Evolutionary conservation across 805 yeast species (phyloP), one percentile per base, ranked within the genome.

Genomic region (Saturnispora besseyi): DNA sequence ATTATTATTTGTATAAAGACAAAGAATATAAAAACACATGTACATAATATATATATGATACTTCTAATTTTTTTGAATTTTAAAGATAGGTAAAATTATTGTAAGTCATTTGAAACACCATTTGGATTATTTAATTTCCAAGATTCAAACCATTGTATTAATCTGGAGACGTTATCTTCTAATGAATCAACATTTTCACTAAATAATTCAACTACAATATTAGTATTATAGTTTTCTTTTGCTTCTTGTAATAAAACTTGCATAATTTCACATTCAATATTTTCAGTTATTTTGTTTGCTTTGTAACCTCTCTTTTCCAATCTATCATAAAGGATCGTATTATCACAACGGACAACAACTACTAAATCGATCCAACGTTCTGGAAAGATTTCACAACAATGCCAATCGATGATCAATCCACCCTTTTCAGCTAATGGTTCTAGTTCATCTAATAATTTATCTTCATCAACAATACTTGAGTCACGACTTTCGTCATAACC

Each of bases 231-330:
- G 38, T 83, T 76, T 32, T 88, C 96, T 51, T 77, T 71, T 0
- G 98, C 99, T 57, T 93, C 99, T 55, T 83, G 84, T 43, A 81
- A 67, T 13, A 93, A 78, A 12, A 91, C 87, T 57, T 90, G 91
- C 98, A 93, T 93, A 56, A 93, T 93, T 67, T 93, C 99, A 52
- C 95, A 95, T 65, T 93, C 99, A 42, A 93, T 69, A 62, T 93
- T 93, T 60, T 93, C 99, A 51, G 82, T 84, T 55, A 93, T 79
- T 67, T 93, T 93, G 53, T 76, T 74, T 53, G 87, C 84, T 49
- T 83, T 79, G 62, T 93, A 93, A 6, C 82, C 84, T 64, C 99
- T 77, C 52, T 78, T 76, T 53, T 73, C 71, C 57, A 93, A 71
- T 59, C 99, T 75, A 47, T 88, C 96, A 65, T 75, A 84, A 26